These are phyloP conservation scores for Penicillium sp. DNA, from an alignment of 2,329 filamentous ascomycete genomes.

Conservation along the genomic window DNA sequence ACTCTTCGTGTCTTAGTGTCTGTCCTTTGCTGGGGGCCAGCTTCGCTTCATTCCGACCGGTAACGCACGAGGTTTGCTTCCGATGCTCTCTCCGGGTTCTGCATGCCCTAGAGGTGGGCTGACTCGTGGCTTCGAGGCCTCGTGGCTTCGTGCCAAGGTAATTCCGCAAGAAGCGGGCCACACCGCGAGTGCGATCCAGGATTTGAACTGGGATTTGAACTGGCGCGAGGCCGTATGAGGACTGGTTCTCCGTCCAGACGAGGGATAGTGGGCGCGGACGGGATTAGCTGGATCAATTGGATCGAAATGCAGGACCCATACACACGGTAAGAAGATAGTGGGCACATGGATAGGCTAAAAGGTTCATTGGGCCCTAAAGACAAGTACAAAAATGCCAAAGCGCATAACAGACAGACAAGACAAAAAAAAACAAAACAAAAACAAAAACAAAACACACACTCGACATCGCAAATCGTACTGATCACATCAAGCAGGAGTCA, in stretches of 20 bases:
- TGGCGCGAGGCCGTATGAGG: background rate
- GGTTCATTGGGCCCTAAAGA: conserved; percentile 2
- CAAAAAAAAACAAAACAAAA: background rate
- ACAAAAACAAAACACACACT: conserved; percentile 15
- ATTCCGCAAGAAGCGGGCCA: conserved; percentile 1
- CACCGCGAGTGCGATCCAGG: background rate
- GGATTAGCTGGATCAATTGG: background rate
- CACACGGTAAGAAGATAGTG: background rate
- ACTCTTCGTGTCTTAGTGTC: conserved; percentile 23
- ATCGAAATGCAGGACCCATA: background rate
- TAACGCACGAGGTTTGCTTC: conserved; percentile 12
- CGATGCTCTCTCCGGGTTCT: conserved; percentile 8
- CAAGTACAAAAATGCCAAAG: conserved; percentile 3
- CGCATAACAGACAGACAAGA: background rate
- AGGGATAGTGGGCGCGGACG: background rate
- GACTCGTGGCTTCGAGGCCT: background rate
- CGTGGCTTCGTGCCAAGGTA: background rate
- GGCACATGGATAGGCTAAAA: conserved; percentile 3
- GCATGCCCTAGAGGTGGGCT: background rate
- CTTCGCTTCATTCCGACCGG: conserved; percentile 23
- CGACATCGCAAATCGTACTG: conserved; percentile 9
- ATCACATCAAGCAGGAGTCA: conserved; percentile 11
- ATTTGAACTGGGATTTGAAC: background rate
- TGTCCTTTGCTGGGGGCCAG: conserved; percentile 10
- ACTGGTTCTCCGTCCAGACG: background rate